Evolutionary conservation across 768 basidiomycete species (phyloP).

Genomic region (Mycena vitilis): DNA sequence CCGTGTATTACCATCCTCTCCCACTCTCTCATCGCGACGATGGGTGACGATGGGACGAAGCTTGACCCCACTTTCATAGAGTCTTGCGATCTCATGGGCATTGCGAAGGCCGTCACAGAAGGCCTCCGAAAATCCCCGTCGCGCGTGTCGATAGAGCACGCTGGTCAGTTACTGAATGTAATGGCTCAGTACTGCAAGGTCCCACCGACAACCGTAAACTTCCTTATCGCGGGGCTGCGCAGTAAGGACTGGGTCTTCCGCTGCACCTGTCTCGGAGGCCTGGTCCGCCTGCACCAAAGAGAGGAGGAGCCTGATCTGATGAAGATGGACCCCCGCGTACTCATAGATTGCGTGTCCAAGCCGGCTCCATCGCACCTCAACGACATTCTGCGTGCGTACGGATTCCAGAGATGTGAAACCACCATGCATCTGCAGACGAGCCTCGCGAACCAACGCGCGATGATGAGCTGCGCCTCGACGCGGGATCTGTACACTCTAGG

Average conservation of each 20-base stretch:
- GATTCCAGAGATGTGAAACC: conserved; percentile 58
- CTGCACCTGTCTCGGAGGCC: conserved; percentile 62
- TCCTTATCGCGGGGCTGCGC: conserved; percentile 67
- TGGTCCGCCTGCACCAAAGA: conserved; percentile 61
- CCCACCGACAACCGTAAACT: conserved; percentile 56
- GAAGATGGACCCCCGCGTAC: conserved; percentile 58
- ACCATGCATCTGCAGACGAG: conserved; percentile 54
- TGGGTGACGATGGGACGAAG: conserved; percentile 51
- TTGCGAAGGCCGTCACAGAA: conserved; percentile 57
- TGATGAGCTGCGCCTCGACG: conserved; percentile 61
- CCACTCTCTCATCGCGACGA: conserved; percentile 60
- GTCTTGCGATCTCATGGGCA: conserved; percentile 54
- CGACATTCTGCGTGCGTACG: conserved; percentile 63
- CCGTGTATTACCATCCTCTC: conserved; percentile 64
- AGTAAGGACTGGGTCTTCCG: conserved; percentile 66
- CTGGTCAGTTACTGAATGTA: conserved; percentile 57
- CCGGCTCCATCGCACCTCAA: conserved; percentile 61
- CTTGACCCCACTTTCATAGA: conserved; percentile 52
- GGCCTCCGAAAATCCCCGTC: conserved; percentile 55
- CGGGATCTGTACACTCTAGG: conserved; percentile 65
- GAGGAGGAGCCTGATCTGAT: conserved; percentile 59
- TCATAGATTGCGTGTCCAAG: conserved; percentile 53
- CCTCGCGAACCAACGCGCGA: conserved; percentile 61
- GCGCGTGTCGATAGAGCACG: conserved; percentile 62
- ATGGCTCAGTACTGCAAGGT: conserved; percentile 59